These are phyloP conservation scores for Zalerion maritima DNA, from an alignment of 495 filamentous ascomycete genomes.

Conservation along the genomic window DNA sequence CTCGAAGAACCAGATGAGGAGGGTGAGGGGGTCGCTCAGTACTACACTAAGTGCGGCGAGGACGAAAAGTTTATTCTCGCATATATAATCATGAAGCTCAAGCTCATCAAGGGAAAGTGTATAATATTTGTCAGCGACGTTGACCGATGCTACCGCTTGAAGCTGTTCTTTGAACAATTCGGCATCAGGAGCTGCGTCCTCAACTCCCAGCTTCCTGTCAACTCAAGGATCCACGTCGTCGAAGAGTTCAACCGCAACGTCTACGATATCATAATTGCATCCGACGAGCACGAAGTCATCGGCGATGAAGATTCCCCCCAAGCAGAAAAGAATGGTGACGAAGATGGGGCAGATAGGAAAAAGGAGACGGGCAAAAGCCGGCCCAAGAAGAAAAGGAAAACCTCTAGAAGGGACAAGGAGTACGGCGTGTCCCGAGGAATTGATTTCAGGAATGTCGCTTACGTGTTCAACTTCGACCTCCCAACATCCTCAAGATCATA, in stretches of 20 bases:
- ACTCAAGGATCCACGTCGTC: constrained; percentile 83
- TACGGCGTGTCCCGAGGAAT: constrained; percentile 80
- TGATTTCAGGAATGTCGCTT: constrained; percentile 90
- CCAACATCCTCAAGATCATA: constrained; percentile 82
- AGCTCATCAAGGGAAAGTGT: constrained; percentile 85
- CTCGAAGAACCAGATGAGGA: constrained; percentile 55
- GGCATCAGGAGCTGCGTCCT: constrained; percentile 85
- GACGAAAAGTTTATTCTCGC: constrained; percentile 93
- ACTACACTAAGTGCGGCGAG: constrained; percentile 77
- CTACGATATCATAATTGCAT: constrained; percentile 95
- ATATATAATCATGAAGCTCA: constrained; percentile 89
- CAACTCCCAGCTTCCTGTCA: constrained; percentile 89
- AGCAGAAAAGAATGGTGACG: constrained; percentile 8
- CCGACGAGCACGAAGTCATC: constrained; percentile 80
- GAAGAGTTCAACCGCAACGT: constrained; percentile 93
- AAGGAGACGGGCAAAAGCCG: constrained; percentile 14
- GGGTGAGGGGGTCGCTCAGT: constrained; percentile 65
- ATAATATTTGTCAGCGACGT: constrained; percentile 91
- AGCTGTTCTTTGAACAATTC: constrained; percentile 94
- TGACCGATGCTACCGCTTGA: constrained; percentile 84
- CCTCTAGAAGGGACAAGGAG: constrained; percentile 54
- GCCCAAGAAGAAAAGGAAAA: constrained; percentile 47
- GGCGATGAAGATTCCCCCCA: constrained; percentile 40
- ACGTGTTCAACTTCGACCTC: constrained; percentile 94
- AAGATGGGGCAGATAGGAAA: constrained; percentile 1